Percentiles rank a stretch among this genome's conserved stretches.
Conservation (phyloP, 2,329 filamentous ascomycete species). For the Monilinia polystroma region DNA sequence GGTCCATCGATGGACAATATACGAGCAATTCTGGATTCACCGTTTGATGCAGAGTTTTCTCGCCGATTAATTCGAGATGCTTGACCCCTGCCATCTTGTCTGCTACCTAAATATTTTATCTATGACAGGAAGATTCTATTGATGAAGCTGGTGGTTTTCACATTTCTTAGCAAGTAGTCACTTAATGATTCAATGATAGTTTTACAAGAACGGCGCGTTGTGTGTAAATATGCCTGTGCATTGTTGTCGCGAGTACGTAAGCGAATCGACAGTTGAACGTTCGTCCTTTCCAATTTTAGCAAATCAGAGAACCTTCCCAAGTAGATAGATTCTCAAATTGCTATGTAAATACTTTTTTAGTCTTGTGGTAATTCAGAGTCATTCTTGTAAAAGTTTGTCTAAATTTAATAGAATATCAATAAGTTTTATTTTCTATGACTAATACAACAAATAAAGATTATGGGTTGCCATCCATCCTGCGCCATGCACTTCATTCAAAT, state of each 20-base stretch:
- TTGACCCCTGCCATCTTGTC: slow-evolving; percentile 28
- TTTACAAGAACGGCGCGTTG: neutral
- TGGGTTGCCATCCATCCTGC: slow-evolving; percentile 26
- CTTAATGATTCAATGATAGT: neutral
- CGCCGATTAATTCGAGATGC: slow-evolving; percentile 48
- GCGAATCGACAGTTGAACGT: neutral
- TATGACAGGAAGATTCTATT: neutral
- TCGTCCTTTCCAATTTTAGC: slow-evolving; percentile 15
- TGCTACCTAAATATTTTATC: neutral
- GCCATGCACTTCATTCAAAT: slow-evolving; percentile 34
- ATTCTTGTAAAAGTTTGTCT: neutral
- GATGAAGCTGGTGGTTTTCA: slow-evolving; percentile 5
- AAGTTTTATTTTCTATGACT: slow-evolving; percentile 28
- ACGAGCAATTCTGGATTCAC: slow-evolving; percentile 60
- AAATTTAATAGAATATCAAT: slow-evolving; percentile 10
- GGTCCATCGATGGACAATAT: slow-evolving; percentile 82
- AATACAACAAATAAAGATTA: slow-evolving; percentile 25
- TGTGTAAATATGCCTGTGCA: slow-evolving; percentile 5
- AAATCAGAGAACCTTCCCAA: neutral
- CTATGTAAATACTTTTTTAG: neutral
- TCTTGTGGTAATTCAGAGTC: neutral
- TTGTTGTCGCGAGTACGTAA: slow-evolving; percentile 17
- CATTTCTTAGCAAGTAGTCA: slow-evolving; percentile 4
- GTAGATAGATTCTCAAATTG: neutral
- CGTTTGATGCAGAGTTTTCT: slow-evolving; percentile 56